Conservation (phyloP, 1,284 basidiomycete genomes). For the Anthracocystis setariae region DNA sequence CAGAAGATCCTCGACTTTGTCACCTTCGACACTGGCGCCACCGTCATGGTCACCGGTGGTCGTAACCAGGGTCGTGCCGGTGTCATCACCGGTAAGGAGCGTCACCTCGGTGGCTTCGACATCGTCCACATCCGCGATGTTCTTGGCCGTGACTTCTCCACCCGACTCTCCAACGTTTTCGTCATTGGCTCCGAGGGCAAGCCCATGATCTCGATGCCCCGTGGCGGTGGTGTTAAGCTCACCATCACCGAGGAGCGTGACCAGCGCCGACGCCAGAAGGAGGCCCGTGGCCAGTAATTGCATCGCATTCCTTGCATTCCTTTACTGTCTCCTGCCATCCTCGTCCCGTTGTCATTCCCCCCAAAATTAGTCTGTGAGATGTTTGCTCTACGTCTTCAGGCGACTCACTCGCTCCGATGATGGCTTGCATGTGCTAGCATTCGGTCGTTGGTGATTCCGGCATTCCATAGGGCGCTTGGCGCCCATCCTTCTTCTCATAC, state of each 20-base stretch:
- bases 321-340: constrained; percentile 13
- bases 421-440: constrained; percentile 3
- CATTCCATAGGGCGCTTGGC: constrained; percentile 19
- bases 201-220: constrained; percentile 96
- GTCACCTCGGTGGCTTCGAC: constrained; percentile 97
- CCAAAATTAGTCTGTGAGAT: constrained; percentile 9
- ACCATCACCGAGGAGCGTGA: constrained; percentile 70
- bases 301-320: constrained; percentile 8
- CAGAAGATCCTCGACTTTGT: constrained; percentile 93
- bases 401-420: constrained; percentile 11
- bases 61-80: constrained; percentile 99
- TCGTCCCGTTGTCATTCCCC: constrained; percentile 6
- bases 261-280: constrained; percentile 64
- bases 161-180: constrained; percentile 94
- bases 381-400: constrained; percentile 9
- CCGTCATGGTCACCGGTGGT: constrained; percentile 97
- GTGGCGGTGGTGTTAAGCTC: constrained; percentile 97
- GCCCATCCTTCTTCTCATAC: constrained; percentile 6
- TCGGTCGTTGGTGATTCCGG: constrained; percentile 1
- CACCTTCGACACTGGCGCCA: constrained; percentile 97
- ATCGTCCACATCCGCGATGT: constrained; percentile 87
- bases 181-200: constrained; percentile 95
- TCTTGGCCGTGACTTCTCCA: constrained; percentile 79
- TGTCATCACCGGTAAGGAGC: constrained; percentile 94
- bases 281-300: constrained; percentile 53